A percentile compares a stretch with the other conserved stretches of the same genome.
These are phyloP conservation scores for Marchantia polymorpha DNA, from an alignment of 225 moss, liverwort and hornwort genomes.

Conservation along the genomic window DNA sequence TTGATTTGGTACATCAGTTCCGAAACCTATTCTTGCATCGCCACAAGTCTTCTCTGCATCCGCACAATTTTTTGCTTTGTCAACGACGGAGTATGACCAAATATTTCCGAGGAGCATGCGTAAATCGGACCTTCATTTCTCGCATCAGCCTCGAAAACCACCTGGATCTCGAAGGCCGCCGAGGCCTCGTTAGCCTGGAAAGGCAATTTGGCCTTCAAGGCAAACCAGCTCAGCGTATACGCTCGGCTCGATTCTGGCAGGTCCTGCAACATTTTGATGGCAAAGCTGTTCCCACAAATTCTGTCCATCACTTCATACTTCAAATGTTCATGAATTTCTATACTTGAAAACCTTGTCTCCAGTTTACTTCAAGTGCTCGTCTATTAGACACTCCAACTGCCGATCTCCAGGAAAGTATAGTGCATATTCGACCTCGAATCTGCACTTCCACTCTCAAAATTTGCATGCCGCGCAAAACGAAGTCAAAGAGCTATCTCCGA, in stretches of 20 bases:
- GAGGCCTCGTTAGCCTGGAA: no score
- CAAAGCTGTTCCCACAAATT: slow-evolving; percentile 60
- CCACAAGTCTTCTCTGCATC: slow-evolving; percentile 46
- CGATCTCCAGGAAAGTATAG: slow-evolving; percentile 67
- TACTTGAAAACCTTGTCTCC: no score
- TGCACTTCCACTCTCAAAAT: slow-evolving; percentile 62
- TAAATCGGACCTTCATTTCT: slow-evolving; percentile 62
- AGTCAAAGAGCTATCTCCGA: slow-evolving; percentile 16
- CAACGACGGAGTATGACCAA: no score
- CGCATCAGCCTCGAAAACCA: slow-evolving; percentile 66
- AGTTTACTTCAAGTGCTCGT: no score
- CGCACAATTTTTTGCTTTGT: no score
- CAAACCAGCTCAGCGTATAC: slow-evolving; percentile 53
- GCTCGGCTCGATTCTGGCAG: slow-evolving; percentile 57
- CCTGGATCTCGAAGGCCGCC: no score
- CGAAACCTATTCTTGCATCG: no score
- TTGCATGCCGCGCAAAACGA: slow-evolving; percentile 71
- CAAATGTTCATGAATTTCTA: no score
- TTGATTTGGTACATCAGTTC: no score
- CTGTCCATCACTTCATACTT: slow-evolving; percentile 65
- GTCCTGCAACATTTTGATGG: slow-evolving; percentile 54
- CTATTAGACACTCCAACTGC: no score
- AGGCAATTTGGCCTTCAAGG: no score
- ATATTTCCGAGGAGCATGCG: slow-evolving; percentile 61
- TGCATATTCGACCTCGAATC: slow-evolving; percentile 55